Evolutionary conservation across 2,329 filamentous ascomycete species (phyloP).

Genomic region (Xylaria arbuscula): DNA sequence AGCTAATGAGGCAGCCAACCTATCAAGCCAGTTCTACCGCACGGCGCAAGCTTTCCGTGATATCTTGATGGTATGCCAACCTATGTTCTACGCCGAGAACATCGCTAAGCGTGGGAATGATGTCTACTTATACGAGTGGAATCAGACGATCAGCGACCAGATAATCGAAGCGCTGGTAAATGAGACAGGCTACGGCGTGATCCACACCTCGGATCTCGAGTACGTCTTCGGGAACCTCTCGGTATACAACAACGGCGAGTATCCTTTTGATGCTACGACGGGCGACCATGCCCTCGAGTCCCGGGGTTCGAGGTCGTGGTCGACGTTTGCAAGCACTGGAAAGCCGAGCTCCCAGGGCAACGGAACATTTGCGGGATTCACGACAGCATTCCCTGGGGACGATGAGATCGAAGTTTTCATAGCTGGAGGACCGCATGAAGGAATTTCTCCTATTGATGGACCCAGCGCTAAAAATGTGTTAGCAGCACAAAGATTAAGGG

Average conservation of each 20-base stretch:
- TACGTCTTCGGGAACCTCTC: slow-evolving; percentile 63
- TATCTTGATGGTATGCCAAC: slow-evolving; percentile 49
- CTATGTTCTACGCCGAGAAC: slow-evolving; percentile 33
- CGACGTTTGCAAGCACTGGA: slow-evolving; percentile 57
- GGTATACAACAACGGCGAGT: slow-evolving; percentile 54
- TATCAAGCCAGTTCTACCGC: slow-evolving; percentile 62
- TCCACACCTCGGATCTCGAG: slow-evolving; percentile 65
- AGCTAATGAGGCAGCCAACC: slow-evolving; percentile 51
- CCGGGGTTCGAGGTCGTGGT: slow-evolving; percentile 60
- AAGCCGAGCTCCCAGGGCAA: slow-evolving; percentile 48
- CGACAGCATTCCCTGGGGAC: slow-evolving; percentile 50
- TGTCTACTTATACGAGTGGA: slow-evolving; percentile 64
- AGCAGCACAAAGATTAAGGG: slow-evolving; percentile 55
- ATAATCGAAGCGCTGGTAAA: slow-evolving; percentile 52
- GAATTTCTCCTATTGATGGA: slow-evolving; percentile 55
- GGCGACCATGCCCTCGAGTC: slow-evolving; percentile 55
- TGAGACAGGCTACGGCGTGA: slow-evolving; percentile 56
- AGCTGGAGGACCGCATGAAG: slow-evolving; percentile 58
- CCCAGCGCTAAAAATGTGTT: slow-evolving; percentile 51
- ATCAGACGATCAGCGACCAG: slow-evolving; percentile 64
- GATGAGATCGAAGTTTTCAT: slow-evolving; percentile 53
- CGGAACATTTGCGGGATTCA: slow-evolving; percentile 57
- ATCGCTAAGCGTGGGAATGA: slow-evolving; percentile 50
- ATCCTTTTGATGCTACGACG: slow-evolving; percentile 52
- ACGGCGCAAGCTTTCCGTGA: slow-evolving; percentile 62